A percentile compares a stretch with the other conserved stretches of the same genome.
phyloP scores from a whole-genome alignment of 208 protist species.

The Leishmania amazonensis region DNA sequence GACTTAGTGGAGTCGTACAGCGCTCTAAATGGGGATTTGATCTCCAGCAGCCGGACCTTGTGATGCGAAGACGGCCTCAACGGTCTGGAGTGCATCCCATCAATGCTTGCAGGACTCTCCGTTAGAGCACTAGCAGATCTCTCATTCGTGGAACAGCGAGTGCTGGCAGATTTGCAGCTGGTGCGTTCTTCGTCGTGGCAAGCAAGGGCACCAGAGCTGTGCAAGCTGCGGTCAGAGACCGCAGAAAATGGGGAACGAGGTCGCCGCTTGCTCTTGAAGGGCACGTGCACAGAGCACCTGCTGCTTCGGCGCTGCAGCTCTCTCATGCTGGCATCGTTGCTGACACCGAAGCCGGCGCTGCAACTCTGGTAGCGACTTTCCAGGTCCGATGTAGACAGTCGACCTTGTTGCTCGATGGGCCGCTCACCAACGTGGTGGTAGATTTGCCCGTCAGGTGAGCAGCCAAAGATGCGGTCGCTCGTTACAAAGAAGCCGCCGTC shows the following conservation, averaged over 20 bases:
- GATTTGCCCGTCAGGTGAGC: slow-evolving; percentile 83
- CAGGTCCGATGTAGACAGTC: neutral
- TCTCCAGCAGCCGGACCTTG: slow-evolving; percentile 71
- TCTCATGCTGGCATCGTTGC: neutral
- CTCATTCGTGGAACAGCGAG: neutral
- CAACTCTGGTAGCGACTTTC: neutral
- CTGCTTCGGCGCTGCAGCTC: neutral
- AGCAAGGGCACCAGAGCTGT: neutral
- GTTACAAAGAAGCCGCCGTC: slow-evolving; percentile 86
- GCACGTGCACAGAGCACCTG: slow-evolving; percentile 39
- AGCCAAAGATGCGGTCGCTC: slow-evolving; percentile 62
- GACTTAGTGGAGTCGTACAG: slow-evolving; percentile 68
- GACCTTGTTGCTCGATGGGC: slow-evolving; percentile 2
- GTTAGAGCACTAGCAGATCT: neutral
- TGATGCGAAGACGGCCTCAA: neutral
- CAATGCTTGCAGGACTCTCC: neutral
- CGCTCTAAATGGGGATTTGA: slow-evolving; percentile 80
- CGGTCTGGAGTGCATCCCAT: neutral
- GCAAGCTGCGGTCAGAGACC: neutral
- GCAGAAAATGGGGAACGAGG: neutral
- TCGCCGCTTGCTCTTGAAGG: slow-evolving; percentile 42
- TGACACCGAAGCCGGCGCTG: neutral
- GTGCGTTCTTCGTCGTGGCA: neutral
- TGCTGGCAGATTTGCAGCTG: neutral
- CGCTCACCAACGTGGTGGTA: neutral